Base-by-base conservation (phyloP, 2,329 filamentous ascomycete genomes). In the Fusarium verrucosum region DNA sequence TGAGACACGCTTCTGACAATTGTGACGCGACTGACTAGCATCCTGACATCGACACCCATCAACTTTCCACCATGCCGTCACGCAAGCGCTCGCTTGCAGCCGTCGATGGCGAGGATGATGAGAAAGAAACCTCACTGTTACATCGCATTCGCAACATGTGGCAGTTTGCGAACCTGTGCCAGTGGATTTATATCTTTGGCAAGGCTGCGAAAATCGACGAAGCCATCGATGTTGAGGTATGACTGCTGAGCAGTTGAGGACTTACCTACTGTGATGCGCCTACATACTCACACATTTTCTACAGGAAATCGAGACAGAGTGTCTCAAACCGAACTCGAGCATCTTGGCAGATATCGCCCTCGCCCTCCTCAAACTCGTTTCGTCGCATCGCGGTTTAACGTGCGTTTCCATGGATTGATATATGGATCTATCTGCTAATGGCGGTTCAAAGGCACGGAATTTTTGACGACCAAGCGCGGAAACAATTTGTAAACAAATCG, bases 111-210 rank as follows among this genome's bases (percentile, higher is more conserved):
- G 66, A 57, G 3, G 60, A 52, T 51, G 38, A 23, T 30, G 63
- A 68, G 43, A 56, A 52, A n/a, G 54, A 61, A 33, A 41, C 57
- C 20, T 65, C 70, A 7, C 35, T 73, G 19, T 50, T 96, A 25
- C 80, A 87, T 57, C 88, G 84, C 66, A 85, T 98, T 68, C 88
- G 94, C 64, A 95, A 92, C 75, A 93, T 92, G 84, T 98, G 94
- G 94, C 91, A 97, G 77, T 97, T 98, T 78, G 92, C 94, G 61
- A 94, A 93, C 73, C 81, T 98, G 9, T 93, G 90, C 79, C 94
- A 99, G 79, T 99, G 93, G 85, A 92, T 98, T 61, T 91, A 89
- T 75, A 87, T 94, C 36, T 99, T 99, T 77, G 94, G 94, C 62
- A 89, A 90, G 72, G 89, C 89, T 38, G 89, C 96, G 75, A 97